Base-by-base conservation (phyloP, 345 rosid genomes). In the Balakata baccata region DNA sequence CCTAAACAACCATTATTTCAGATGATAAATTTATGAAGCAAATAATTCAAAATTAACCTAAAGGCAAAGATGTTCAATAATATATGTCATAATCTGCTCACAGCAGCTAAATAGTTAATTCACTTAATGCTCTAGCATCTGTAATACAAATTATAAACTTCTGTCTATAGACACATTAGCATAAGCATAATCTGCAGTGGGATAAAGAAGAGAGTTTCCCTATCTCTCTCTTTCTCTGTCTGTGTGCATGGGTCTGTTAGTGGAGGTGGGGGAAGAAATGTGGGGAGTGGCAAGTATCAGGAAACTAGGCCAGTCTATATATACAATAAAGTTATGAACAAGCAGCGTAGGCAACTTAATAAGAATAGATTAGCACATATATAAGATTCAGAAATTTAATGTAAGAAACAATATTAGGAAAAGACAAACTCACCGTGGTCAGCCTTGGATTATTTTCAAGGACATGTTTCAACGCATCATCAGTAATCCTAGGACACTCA, bases 401-500 rank as follows among this genome's bases (percentile, higher is more conserved):
- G 51, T 39, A 50, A 13, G 37, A 68, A 57, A 22, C 18, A 54
- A 7, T 1, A 6, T 59, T 23, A 23, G 47, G 69, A 66, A 64
- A 76, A 62, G 38, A 65, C 65, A 72, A 64, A 63, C 84, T 72
- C 25, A 92, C 98, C 97, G 88, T 90, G 66, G 81, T 80, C 52
- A 94, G 73, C 83, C 81, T 87, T 6, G 89, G 90, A 81, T 91
- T 91, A 45, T 70, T 85, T 69, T 84, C 84, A 69, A 93, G 85
- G 57, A 89, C 93, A 7, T 68, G 76, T 74, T 75, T 86, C 77
- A 94, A 81, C 65, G 88, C 89, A 66, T 83, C 88, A 79, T 90
- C 93, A 60, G 95, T 90, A 73, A 94, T 84, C 89, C 81, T 85
- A 16, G 87, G 64, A 78, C 98, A 92, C 64, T 87, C 92, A 38